phyloP scores from a whole-genome alignment of 2,329 filamentous ascomycete genomes.

The Claviceps arundinis region DNA sequence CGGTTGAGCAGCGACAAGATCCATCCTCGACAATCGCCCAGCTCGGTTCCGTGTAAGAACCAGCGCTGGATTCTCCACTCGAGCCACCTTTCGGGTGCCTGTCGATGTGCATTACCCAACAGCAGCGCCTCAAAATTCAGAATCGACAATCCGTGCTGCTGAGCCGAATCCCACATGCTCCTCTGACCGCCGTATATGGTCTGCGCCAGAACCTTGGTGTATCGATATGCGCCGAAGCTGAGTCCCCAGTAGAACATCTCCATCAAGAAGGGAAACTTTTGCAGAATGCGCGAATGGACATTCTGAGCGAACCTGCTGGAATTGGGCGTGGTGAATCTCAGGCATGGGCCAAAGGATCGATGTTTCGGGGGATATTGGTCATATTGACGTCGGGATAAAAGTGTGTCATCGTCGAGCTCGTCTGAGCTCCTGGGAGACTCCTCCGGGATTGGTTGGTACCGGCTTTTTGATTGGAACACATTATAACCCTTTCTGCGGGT shows the following conservation, averaged over 20 bases:
- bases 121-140: constrained; percentile 6
- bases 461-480: constrained; percentile 12
- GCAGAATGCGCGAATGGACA: constrained; percentile 48
- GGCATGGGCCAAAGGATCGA: constrained; percentile 7
- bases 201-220: constrained; percentile 8
- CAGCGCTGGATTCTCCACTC: constrained; percentile 37
- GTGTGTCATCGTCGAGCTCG: constrained; percentile 6
- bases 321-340: constrained; percentile 42
- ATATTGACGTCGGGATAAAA: constrained; percentile 3
- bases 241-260: constrained; percentile 62
- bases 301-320: constrained; percentile 46
- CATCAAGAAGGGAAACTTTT: constrained; percentile 56
- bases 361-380: constrained; percentile 8
- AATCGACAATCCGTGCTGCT: constrained; percentile 4
- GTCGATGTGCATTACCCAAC: constrained; percentile 5
- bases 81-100: constrained; percentile 7
- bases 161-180: constrained; percentile 25
- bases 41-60: constrained; percentile 41
- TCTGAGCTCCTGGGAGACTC: constrained; percentile 13
- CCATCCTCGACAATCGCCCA: constrained; percentile 17
- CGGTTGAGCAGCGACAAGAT: constrained; percentile 54
- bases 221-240: constrained; percentile 6
- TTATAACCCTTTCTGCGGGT: constrained; percentile 23
- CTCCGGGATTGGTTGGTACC: constrained; percentile 12
- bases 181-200: constrained; percentile 6